A percentile compares a stretch with the other conserved stretches of the same genome.
Evolutionary conservation across 1,284 basidiomycete genomes (phyloP).

Genomic region (Bjerkandera adusta): DNA sequence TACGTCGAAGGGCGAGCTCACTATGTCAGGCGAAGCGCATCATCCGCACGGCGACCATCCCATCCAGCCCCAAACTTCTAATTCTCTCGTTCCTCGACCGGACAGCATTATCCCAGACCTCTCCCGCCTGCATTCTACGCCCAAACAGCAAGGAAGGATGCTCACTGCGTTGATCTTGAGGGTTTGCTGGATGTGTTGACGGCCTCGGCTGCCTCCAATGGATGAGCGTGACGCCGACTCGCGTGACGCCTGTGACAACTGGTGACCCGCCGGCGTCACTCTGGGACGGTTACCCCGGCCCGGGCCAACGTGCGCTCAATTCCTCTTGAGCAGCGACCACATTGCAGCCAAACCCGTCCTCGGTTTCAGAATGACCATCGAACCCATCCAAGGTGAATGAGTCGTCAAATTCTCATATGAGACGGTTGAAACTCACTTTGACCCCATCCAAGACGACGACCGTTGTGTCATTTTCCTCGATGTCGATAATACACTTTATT

Average conservation of each 20-base stretch:
- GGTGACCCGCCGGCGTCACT: neutral
- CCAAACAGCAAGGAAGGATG: constrained; percentile 20
- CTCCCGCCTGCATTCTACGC: constrained; percentile 17
- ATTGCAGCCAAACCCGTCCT: too few relatives aligned
- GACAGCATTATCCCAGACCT: constrained; percentile 15
- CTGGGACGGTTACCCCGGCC: too few relatives aligned
- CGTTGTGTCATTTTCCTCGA: constrained; percentile 75
- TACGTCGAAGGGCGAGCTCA: constrained; percentile 14
- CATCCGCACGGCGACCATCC: constrained; percentile 32
- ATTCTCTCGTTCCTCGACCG: constrained; percentile 13
- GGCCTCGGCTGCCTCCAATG: constrained; percentile 13
- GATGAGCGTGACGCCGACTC: constrained; percentile 11
- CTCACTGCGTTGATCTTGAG: constrained; percentile 42
- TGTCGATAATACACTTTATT: constrained; percentile 87
- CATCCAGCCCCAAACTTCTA: constrained; percentile 35
- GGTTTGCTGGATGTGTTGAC: constrained; percentile 29
- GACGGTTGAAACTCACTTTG: too few relatives aligned
- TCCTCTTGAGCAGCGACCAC: neutral
- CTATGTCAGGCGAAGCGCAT: constrained; percentile 22
- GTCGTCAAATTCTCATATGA: neutral
- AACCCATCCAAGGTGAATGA: constrained; percentile 2
- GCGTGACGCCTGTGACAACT: constrained; percentile 5
- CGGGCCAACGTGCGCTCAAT: too few relatives aligned
- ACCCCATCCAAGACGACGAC: constrained; percentile 33
- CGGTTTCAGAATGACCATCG: constrained; percentile 11